Conservation (phyloP, 78 protist genomes). For the Mantamonas sphyraenae region DNA sequence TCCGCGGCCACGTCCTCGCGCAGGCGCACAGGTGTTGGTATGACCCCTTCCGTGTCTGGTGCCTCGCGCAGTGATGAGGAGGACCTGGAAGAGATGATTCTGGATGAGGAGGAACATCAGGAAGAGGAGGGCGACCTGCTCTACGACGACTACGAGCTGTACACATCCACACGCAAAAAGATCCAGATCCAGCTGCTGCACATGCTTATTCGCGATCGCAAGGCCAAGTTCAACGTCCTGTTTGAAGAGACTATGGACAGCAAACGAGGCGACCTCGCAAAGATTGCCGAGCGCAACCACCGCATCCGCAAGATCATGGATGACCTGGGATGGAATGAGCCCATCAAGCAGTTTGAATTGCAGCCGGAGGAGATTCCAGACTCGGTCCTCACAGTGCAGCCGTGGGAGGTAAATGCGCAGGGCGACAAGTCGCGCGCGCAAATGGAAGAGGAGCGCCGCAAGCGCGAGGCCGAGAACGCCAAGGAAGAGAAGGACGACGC, state of each 20-base stretch:
- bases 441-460: neutral
- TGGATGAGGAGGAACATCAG: neutral
- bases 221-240: neutral
- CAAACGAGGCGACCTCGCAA: neutral
- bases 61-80: neutral
- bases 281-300: constrained; percentile 4
- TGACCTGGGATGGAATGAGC: neutral
- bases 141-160: constrained; percentile 15
- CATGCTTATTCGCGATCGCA: neutral
- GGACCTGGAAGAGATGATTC: neutral
- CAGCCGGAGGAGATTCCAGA: constrained; percentile 1
- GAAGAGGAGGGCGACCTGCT: neutral
- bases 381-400: neutral
- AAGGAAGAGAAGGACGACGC: neutral
- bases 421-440: neutral
- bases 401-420: neutral
- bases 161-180: constrained; percentile 8
- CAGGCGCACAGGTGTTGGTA: too few species aligned
- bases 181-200: constrained; percentile 17
- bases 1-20: too few species aligned
- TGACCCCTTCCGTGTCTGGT: neutral
- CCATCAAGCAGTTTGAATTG: neutral
- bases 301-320: neutral
- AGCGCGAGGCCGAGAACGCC: neutral
- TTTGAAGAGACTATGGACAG: neutral